Base-by-base conservation (phyloP, 495 filamentous ascomycete species). In the Corynascus novoguineensis region DNA sequence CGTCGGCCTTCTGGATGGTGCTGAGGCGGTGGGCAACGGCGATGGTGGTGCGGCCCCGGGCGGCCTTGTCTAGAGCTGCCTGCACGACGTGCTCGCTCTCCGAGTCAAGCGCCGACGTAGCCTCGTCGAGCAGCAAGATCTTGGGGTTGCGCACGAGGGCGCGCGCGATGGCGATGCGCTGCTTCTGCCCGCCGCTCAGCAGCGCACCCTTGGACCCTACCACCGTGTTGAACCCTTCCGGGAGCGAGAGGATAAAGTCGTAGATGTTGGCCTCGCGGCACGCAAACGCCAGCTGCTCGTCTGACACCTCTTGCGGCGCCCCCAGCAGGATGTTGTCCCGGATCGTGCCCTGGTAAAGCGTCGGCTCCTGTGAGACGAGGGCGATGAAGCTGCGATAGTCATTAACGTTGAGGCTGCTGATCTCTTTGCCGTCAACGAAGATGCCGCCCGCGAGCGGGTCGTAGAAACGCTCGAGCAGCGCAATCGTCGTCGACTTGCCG, bases 111-210 rank as follows among this genome's bases (percentile, higher is more conserved):
- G 83, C 84, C 44, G 80, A 84, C 1, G 90, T 93, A 0, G 89
- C 86, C 70, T 95, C 90, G 65, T 95, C 90, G 12, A 95, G 79
- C 35, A 95, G 72, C 60, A 95, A 64, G 32, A 93, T 70, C 55
- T 80, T 77, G 17, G 90, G 90, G 32, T 84, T 78, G 19, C 89
- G 83, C 9, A 93, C 76, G 17, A 93, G 77, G 0, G 90, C 89
- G 22, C 90, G 78, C 5, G 90, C 90, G 52, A 95, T 88, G 0
- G 86, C 82, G 31, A 95, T 73, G 24, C 90, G 80, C 68, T 93
- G 90, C 67, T 85, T 85, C 71, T 95, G 90, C 0, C 90, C 90
- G 12, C 90, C 90, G 1, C 83, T 87, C 44, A 95, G 79, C 49
- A 82, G 75, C 14, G 81, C 76, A 5, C 87, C 87, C 60, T 82